These are phyloP conservation scores for Acmispon strigosus DNA, from an alignment of 306 rosid genomes.

Conservation along the genomic window DNA sequence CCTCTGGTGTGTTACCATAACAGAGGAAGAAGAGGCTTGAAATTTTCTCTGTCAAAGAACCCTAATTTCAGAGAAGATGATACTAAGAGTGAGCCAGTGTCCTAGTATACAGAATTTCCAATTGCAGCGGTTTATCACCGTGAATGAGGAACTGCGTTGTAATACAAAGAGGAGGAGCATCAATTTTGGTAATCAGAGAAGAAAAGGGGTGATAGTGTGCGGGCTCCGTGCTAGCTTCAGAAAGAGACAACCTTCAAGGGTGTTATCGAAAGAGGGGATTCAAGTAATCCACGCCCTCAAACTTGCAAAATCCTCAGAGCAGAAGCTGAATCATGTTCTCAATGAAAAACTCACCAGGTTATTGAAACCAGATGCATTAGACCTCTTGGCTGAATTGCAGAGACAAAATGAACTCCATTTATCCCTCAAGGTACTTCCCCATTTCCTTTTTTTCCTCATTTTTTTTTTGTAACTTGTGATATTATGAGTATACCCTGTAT, in stretches of 20 bases:
- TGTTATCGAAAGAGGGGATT: constrained; percentile 54
- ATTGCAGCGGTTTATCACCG: too few species aligned
- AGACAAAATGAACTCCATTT: constrained; percentile 51
- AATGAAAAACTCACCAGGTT: constrained; percentile 42
- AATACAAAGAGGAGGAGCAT: neutral
- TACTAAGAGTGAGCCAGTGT: neutral
- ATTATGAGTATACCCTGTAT: too few species aligned
- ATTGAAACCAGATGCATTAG: constrained; percentile 50
- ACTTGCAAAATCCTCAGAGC: constrained; percentile 38
- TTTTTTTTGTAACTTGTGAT: too few species aligned
- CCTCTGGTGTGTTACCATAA: too few species aligned
- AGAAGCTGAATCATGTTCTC: constrained; percentile 39
- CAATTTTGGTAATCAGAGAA: neutral
- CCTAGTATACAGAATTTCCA: neutral
- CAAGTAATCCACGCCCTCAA: constrained; percentile 64
- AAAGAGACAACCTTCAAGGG: constrained; percentile 34
- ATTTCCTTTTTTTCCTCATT: too few species aligned
- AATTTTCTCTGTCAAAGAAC: too few species aligned
- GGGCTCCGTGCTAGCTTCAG: constrained; percentile 51
- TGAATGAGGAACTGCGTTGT: neutral
- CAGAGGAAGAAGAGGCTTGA: too few species aligned
- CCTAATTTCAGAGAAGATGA: neutral
- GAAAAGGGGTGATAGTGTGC: constrained; percentile 2
- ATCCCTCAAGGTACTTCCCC: constrained; percentile 33
- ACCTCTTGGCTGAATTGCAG: constrained; percentile 40